Percentiles rank a stretch among this genome's conserved stretches.
phyloP scores from a whole-genome alignment of 805 yeast species.

The Yamadazyma philogaea region DNA sequence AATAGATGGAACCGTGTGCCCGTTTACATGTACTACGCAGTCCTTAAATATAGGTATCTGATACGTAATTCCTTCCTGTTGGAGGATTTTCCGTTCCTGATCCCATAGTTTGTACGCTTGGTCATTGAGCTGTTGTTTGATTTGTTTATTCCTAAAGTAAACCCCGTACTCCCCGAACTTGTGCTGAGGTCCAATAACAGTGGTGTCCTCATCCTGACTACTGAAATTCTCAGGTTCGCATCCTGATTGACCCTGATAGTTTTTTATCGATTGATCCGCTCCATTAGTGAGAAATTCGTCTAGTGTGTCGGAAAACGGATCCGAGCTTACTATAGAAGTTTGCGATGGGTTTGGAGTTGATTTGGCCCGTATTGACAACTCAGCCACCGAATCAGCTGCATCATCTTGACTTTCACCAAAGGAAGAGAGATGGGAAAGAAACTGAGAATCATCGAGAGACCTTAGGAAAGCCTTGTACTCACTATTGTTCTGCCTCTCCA shows the following conservation, averaged over 20 bases:
- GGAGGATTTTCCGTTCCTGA: constrained; percentile 26
- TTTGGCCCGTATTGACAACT: neutral
- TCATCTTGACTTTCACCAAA: constrained; percentile 16
- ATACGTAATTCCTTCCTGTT: constrained; percentile 16
- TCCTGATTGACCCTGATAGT: neutral
- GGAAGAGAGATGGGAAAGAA: constrained; percentile 17
- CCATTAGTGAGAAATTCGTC: constrained; percentile 6
- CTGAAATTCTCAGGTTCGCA: neutral
- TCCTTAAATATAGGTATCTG: constrained; percentile 49
- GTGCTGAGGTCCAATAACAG: constrained; percentile 21
- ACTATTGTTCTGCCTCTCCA: neutral
- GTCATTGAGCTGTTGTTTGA: constrained; percentile 61
- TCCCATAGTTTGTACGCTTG: constrained; percentile 51
- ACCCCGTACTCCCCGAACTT: constrained; percentile 65
- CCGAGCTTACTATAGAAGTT: constrained; percentile 6
- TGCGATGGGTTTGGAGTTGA: constrained; percentile 3
- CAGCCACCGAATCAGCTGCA: neutral
- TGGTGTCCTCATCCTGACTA: constrained; percentile 2
- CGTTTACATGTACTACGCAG: constrained; percentile 79
- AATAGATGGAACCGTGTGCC: constrained; percentile 82
- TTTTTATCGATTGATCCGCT: constrained; percentile 4
- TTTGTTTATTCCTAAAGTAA: constrained; percentile 59
- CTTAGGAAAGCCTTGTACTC: constrained; percentile 15
- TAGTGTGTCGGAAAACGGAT: constrained; percentile 15
- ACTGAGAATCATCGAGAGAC: constrained; percentile 20